phyloP scores from a whole-genome alignment of 139 green algal species.

The Yamagishiella unicocca region DNA sequence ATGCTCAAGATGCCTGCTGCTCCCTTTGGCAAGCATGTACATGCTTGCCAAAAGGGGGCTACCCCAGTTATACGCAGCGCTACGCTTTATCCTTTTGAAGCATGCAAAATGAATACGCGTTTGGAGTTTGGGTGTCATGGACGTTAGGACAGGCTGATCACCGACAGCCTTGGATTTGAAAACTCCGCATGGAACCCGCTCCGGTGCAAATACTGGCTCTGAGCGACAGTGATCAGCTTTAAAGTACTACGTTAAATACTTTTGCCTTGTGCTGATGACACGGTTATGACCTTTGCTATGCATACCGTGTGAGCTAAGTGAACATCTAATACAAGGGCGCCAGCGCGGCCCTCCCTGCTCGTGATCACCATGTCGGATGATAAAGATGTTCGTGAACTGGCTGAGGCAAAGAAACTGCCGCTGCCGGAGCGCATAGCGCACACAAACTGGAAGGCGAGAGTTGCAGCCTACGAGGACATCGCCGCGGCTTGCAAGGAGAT shows the following conservation, averaged over 20 bases:
- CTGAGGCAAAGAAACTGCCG: constrained; percentile 75
- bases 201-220: background rate
- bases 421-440: constrained; percentile 77
- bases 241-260: background rate
- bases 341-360: background rate
- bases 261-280: background rate
- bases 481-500: constrained; percentile 64
- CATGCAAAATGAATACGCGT: background rate
- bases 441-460: constrained; percentile 93
- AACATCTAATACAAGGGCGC: background rate
- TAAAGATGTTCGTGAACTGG: constrained; percentile 57
- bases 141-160: background rate
- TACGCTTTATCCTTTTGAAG: background rate
- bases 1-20: background rate
- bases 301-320: background rate
- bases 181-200: constrained; percentile 11
- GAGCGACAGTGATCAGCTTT: no score
- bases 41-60: background rate
- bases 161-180: background rate
- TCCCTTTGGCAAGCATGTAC: background rate
- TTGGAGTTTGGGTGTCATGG: background rate
- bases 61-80: background rate
- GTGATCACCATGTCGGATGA: constrained; percentile 44
- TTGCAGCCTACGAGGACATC: constrained; percentile 86
- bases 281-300: background rate